Evolutionary conservation across 2,329 filamentous ascomycete species (phyloP).

Genomic region (Penicillium polonicum): DNA sequence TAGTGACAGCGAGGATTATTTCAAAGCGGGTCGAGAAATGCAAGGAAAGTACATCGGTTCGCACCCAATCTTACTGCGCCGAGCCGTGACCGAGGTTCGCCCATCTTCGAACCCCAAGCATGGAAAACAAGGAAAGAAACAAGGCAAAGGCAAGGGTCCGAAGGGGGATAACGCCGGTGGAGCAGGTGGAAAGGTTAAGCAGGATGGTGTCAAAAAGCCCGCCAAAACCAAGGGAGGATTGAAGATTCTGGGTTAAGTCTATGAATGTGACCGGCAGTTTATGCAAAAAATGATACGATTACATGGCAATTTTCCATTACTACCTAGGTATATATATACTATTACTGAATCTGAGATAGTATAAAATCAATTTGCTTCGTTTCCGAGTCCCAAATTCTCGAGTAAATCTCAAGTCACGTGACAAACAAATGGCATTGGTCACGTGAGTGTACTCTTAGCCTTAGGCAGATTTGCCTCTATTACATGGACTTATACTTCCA

Average conservation of each 20-base stretch:
- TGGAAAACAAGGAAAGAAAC: constrained; percentile 64
- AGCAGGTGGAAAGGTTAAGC: constrained; percentile 41
- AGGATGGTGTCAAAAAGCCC: constrained; percentile 47
- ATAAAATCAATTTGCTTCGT: not conserved
- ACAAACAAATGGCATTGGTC: not conserved
- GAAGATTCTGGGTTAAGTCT: constrained; percentile 44
- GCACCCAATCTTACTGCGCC: constrained; percentile 83
- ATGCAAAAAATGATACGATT: not conserved
- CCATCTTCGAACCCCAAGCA: constrained; percentile 66
- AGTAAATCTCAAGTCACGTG: too few species aligned
- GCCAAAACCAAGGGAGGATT: constrained; percentile 48
- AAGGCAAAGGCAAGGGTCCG: constrained; percentile 31
- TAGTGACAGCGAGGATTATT: constrained; percentile 91
- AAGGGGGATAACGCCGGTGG: constrained; percentile 20
- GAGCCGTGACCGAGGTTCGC: constrained; percentile 89
- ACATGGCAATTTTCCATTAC: too few species aligned
- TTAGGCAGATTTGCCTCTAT: not conserved
- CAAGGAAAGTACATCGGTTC: constrained; percentile 98
- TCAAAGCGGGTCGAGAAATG: constrained; percentile 96
- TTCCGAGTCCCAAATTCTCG: too few species aligned
- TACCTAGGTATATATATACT: not conserved
- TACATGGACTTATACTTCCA: not conserved
- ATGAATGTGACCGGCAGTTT: not conserved
- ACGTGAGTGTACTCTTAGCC: not conserved
- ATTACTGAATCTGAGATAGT: not conserved